Evolutionary conservation across 257 asterid species (phyloP), one percentile per base, ranked within the genome.

Genomic region (Salvia splendens): DNA sequence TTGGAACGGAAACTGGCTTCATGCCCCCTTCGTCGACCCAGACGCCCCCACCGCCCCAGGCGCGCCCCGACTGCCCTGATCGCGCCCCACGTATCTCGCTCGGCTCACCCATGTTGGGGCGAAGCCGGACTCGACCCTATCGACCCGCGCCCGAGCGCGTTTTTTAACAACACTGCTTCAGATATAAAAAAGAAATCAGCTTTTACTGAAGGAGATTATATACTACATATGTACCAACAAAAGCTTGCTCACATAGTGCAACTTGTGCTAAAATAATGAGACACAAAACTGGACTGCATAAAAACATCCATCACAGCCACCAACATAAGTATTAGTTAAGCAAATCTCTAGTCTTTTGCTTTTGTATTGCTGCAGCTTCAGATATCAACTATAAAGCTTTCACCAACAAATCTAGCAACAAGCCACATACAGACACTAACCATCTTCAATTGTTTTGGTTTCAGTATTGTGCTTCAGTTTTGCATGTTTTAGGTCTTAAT

Each of bases 101-200:
- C n/a, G n/a, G n/a, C n/a, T n/a, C n/a, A n/a, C n/a, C n/a, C n/a
- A n/a, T n/a, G n/a, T n/a, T n/a, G n/a, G n/a, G n/a, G n/a, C n/a
- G n/a, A n/a, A n/a, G n/a, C n/a, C n/a, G n/a, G n/a, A n/a, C n/a
- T n/a, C n/a, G n/a, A n/a, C n/a, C n/a, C n/a, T n/a, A n/a, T n/a
- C n/a, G n/a, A n/a, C n/a, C n/a, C n/a, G n/a, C n/a, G n/a, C n/a
- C n/a, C n/a, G n/a, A n/a, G n/a, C n/a, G n/a, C n/a, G n/a, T n/a
- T n/a, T n/a, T n/a, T n/a, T n/a, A n/a, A n/a, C n/a, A n/a, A n/a
- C n/a, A n/a, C n/a, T n/a, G n/a, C n/a, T n/a, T n/a, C n/a, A 77
- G 51, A 76, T 53, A 79, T 73, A 75, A 77, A 77, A 20, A 63
- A 66, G 78, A 65, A 74, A 75, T 74, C 76, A 83, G 80, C 59